These are phyloP conservation scores for Pyricularia sp. DNA, from an alignment of 2,329 filamentous ascomycete genomes.

Conservation along the genomic window DNA sequence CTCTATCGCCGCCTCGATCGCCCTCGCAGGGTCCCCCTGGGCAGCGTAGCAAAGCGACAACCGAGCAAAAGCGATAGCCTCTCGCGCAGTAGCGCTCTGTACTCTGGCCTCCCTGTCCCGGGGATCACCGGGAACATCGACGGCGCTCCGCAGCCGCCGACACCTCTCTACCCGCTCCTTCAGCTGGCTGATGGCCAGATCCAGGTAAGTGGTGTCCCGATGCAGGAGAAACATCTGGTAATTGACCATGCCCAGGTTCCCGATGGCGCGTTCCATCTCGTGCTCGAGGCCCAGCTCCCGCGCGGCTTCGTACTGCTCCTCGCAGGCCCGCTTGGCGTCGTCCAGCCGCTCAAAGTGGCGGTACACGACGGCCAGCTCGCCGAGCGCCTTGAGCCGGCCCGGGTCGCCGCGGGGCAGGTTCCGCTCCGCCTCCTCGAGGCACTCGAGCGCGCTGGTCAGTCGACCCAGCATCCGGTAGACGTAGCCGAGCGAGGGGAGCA, in stretches of 20 bases:
- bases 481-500: conserved; percentile 14
- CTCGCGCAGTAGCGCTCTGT: conserved; percentile 8
- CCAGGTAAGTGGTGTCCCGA: conserved; percentile 10
- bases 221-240: conserved; percentile 18
- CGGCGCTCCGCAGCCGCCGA: not conserved
- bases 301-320: conserved; percentile 17
- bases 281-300: conserved; percentile 11
- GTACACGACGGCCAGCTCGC: conserved; percentile 20
- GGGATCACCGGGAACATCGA: not conserved
- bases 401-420: conserved; percentile 7
- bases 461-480: conserved; percentile 18
- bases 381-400: conserved; percentile 12
- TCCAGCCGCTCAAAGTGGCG: conserved; percentile 16
- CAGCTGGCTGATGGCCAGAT: conserved; percentile 4
- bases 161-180: not conserved
- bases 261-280: conserved; percentile 18
- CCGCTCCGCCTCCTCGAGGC: conserved; percentile 12
- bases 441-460: conserved; percentile 13
- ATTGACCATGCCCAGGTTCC: conserved; percentile 22
- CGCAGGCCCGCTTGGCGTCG: conserved; percentile 15
- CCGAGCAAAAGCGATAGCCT: conserved; percentile 17
- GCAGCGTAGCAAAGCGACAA: conserved; percentile 20
- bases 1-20: conserved; percentile 9
- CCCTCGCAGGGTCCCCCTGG: conserved; percentile 11
- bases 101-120: not conserved